Conservation (phyloP, 2,329 filamentous ascomycete species). For the Thielaviopsis cerberus region DNA sequence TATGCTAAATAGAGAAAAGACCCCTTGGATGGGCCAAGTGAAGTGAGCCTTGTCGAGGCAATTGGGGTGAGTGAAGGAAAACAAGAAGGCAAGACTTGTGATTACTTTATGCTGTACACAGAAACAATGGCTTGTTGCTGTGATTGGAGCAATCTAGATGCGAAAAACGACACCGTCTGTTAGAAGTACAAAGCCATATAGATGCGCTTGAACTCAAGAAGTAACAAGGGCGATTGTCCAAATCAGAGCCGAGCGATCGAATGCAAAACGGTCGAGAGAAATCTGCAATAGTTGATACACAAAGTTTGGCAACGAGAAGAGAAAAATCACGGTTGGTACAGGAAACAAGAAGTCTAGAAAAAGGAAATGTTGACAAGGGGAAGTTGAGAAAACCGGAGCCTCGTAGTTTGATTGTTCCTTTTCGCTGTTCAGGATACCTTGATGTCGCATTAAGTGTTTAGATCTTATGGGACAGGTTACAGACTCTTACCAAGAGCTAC, state of each 20-base stretch:
- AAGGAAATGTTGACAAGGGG: neutral
- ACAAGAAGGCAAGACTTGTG: neutral
- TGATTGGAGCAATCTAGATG: neutral
- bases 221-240: neutral
- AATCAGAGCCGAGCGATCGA: neutral
- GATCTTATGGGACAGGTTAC: too few species aligned
- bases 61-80: neutral
- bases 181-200: neutral
- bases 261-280: too few species aligned
- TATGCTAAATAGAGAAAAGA: neutral
- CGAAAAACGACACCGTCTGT: neutral
- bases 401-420: neutral
- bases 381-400: slow-evolving; percentile 3
- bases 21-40: neutral
- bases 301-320: neutral
- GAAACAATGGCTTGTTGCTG: neutral
- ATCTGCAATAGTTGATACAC: too few species aligned
- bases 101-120: neutral
- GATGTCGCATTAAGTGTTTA: too few species aligned
- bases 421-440: neutral
- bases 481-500: too few species aligned
- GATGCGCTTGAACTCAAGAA: neutral
- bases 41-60: too few species aligned
- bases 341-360: neutral
- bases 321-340: neutral